Conservation (phyloP, 116 monocot genomes). For the Papilionanthe hybrid region DNA sequence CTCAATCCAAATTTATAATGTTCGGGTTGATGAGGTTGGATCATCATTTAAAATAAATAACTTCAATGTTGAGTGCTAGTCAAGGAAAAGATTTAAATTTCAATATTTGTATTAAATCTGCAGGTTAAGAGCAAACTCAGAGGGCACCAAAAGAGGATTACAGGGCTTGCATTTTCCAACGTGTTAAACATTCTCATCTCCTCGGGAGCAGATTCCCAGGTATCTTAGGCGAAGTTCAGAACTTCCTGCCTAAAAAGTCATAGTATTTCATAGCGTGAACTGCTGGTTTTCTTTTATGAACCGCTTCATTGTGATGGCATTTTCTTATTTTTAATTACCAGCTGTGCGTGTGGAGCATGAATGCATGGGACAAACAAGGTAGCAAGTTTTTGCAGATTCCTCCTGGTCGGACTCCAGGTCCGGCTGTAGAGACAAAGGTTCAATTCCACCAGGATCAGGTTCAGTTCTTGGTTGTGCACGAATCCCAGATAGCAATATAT, state of each 20-base stretch:
- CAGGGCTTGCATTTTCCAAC: conserved; percentile 61
- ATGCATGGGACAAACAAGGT: conserved; percentile 37
- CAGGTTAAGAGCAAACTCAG: conserved; percentile 59
- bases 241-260: background rate
- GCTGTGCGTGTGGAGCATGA: conserved; percentile 35
- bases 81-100: background rate
- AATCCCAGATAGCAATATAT: conserved; percentile 36
- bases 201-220: conserved; percentile 72
- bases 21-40: conserved; percentile 61
- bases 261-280: background rate
- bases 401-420: conserved; percentile 15
- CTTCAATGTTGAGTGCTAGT: background rate
- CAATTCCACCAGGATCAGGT: conserved; percentile 46
- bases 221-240: conserved; percentile 4
- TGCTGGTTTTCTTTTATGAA: background rate
- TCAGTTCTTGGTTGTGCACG: conserved; percentile 38
- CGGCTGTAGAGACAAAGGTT: conserved; percentile 26
- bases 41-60: background rate
- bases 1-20: conserved; percentile 69
- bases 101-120: background rate
- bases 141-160: conserved; percentile 70
- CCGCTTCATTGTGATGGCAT: background rate
- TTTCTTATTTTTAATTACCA: conserved; percentile 6
- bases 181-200: conserved; percentile 48
- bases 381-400: conserved; percentile 27